These are phyloP conservation scores for Vigna unguiculata DNA, from an alignment of 306 rosid genomes.

Conservation along the genomic window DNA sequence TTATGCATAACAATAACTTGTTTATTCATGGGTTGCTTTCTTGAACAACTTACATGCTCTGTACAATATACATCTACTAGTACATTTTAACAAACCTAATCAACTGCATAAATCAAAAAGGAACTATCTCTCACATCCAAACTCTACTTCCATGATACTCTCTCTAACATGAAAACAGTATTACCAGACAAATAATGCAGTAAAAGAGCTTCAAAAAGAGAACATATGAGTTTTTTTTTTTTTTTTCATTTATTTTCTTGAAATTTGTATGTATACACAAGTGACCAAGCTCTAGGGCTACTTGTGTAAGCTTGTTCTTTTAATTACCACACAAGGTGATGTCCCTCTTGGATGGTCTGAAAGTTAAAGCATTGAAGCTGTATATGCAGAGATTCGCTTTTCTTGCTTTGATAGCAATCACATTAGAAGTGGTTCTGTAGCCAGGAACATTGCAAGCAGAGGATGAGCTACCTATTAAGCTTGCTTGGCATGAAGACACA, in stretches of 20 bases:
- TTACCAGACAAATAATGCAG: conserved; percentile 46
- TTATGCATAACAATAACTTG: conserved; percentile 25
- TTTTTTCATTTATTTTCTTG: conserved; percentile 22
- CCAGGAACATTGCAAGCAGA: conserved; percentile 93
- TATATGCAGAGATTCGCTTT: conserved; percentile 83
- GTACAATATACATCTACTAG: conserved; percentile 40
- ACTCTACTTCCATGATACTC: conserved; percentile 42
- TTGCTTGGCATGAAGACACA: conserved; percentile 79
- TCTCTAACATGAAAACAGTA: not conserved
- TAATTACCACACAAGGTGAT: conserved; percentile 64
- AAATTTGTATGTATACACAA: conserved; percentile 44
- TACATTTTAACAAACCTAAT: conserved; percentile 37
- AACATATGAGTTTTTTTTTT: conserved; percentile 6
- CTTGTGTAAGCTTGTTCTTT: conserved; percentile 41
- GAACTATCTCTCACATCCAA: conserved; percentile 43
- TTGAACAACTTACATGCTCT: conserved; percentile 33
- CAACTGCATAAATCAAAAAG: conserved; percentile 11
- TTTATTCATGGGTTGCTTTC: conserved; percentile 27
- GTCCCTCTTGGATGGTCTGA: conserved; percentile 79
- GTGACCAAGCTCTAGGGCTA: conserved; percentile 41
- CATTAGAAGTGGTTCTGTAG: conserved; percentile 75
- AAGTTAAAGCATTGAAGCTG: conserved; percentile 78
- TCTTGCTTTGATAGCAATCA: conserved; percentile 76
- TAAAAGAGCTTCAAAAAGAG: conserved; percentile 34
- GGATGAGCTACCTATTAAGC: conserved; percentile 68